Evolutionary conservation across 345 rosid genomes (phyloP), one percentile per base, ranked within the genome.

Genomic region (Populus ilicifolia): DNA sequence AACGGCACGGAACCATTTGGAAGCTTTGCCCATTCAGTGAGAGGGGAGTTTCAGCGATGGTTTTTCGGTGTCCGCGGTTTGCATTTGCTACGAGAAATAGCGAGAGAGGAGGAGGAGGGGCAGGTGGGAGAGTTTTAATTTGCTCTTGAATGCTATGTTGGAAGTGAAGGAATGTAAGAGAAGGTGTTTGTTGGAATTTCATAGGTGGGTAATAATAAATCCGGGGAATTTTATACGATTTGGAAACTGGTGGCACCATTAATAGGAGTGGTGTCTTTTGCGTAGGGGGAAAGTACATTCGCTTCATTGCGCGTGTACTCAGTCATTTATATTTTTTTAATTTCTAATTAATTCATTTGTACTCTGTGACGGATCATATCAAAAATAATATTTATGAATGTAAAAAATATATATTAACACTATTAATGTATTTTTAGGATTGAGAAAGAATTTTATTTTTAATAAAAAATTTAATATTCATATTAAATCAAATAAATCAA

Each of bases 21-120:
- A 86, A 46, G 98, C 97, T 74, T 86, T 96, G 38, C 94, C 98
- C 99, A 96, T 96, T 17, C 27, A 50, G 44, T 7, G 52, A 62
- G 46, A 36, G 73, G 10, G 65, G 18, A 20, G 33, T 8, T 21
- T 16, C 10, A 16, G 25, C 10, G 69, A 18, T 9, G 18, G 75
- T 6, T 48, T n/a, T 12, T 50, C 39, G 6, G 73, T 67, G 6
- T 43, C 20, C 8, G 70, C 41, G 66, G 67, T 43, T 30, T 68
- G 80, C 79, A 75, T 48, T 20, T 66, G 48, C 36, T 20, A 43
- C 5, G 81, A 27, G 66, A 70, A n/a, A 68, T 33, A 54, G 73
- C 9, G 66, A 41, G 76, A 35, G 75, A 29, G 66, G 20, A 66
- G 71, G 18, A 12, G 71, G 7, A 17, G 12, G 21, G 0, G 61